Evolutionary conservation across 192 early-diverging fungal genomes (phyloP).

Genomic region (Glomus cerebriforme): DNA sequence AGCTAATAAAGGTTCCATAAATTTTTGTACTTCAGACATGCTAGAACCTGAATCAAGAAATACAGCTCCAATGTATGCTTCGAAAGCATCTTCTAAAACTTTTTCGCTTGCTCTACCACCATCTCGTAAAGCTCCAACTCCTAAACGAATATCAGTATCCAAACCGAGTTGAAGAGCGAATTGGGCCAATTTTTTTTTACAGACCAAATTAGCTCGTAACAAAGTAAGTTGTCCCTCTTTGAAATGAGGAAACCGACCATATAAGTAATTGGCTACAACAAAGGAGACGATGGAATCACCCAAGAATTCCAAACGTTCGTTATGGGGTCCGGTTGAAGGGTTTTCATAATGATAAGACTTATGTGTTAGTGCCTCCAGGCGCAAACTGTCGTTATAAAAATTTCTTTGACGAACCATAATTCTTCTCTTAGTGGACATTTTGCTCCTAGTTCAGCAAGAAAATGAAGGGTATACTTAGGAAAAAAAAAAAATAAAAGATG

Average conservation of each 20-base stretch:
- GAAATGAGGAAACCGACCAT: slow-evolving; percentile 14
- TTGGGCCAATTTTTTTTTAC: slow-evolving; percentile 29
- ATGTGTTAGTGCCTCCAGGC: slow-evolving; percentile 25
- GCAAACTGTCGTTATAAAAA: slow-evolving; percentile 15
- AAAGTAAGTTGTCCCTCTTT: slow-evolving; percentile 33
- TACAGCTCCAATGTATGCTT: slow-evolving; percentile 33
- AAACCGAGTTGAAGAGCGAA: slow-evolving; percentile 27
- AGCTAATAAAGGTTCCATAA: slow-evolving; percentile 30
- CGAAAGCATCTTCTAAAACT: slow-evolving; percentile 33
- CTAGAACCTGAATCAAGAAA: slow-evolving; percentile 30
- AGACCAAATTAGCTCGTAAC: slow-evolving; percentile 29
- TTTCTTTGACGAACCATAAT: not conserved
- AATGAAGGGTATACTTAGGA: not conserved
- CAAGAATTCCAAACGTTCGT: slow-evolving; percentile 35
- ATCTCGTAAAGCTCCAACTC: slow-evolving; percentile 28
- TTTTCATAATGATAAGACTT: slow-evolving; percentile 35
- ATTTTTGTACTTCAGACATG: slow-evolving; percentile 24
- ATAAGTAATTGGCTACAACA: slow-evolving; percentile 31
- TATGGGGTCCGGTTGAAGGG: slow-evolving; percentile 30
- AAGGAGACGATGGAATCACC: slow-evolving; percentile 34
- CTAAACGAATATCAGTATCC: slow-evolving; percentile 18
- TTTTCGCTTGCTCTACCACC: slow-evolving; percentile 32
- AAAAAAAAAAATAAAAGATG: not conserved
- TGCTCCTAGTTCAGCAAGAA: not conserved
- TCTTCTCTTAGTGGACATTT: slow-evolving; percentile 1